Conservation (phyloP, 2,329 filamentous ascomycete genomes). For the Parastagonospora nodorum region DNA sequence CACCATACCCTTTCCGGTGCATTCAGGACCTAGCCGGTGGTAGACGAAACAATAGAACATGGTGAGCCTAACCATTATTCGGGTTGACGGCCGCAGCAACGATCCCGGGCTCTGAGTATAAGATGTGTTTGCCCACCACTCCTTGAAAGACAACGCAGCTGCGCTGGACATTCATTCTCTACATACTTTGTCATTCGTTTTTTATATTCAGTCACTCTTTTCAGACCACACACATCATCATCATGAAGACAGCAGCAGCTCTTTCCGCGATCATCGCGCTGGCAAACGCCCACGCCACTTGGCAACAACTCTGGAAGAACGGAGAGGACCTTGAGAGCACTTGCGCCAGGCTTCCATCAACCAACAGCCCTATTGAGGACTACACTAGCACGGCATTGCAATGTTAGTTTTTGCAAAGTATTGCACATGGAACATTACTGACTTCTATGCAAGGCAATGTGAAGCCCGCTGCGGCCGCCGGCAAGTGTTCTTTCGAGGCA, state of each 20-base stretch:
- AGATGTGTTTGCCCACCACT: conserved; percentile 14
- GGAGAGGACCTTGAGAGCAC: conserved; percentile 37
- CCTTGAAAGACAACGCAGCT: conserved; percentile 29
- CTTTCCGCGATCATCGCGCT: conserved; percentile 32
- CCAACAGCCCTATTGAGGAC: conserved; percentile 37
- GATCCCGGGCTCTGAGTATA: conserved; percentile 22
- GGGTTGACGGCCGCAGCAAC: conserved; percentile 21
- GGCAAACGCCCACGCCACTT: conserved; percentile 36
- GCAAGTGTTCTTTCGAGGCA: conserved; percentile 32
- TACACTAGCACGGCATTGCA: conserved; percentile 38
- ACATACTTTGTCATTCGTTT: conserved; percentile 21
- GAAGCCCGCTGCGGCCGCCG: conserved; percentile 28
- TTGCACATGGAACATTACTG: neutral
- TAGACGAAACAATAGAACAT: conserved; percentile 34
- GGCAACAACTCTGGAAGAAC: conserved; percentile 39
- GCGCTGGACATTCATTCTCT: conserved; percentile 38
- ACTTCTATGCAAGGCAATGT: conserved; percentile 20
- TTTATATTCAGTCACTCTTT: conserved; percentile 32
- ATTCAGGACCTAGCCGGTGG: conserved; percentile 23
- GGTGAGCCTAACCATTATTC: conserved; percentile 20
- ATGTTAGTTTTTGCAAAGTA: conserved; percentile 9
- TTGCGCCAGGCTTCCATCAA: conserved; percentile 31
- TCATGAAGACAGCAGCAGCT: conserved; percentile 35
- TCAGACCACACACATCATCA: conserved; percentile 21
- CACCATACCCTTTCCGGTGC: conserved; percentile 19